Conservation (phyloP, 768 basidiomycete genomes). For the Pleurotus tuber-regium region DNA sequence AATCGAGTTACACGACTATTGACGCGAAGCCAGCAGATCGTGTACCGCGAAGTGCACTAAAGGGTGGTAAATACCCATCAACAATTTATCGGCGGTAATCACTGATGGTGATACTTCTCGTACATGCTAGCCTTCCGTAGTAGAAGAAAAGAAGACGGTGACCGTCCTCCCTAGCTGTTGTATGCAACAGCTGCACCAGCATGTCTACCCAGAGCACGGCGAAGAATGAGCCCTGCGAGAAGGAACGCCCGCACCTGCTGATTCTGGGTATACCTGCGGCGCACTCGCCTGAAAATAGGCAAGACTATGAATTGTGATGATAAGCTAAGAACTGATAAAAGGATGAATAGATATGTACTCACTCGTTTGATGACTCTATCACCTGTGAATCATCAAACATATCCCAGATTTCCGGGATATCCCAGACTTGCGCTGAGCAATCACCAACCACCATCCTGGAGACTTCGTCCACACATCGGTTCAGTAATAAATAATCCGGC, state of each 20-base stretch:
- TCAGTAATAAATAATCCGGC: too few species aligned
- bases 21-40: slow-evolving; percentile 15
- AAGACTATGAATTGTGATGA: not conserved
- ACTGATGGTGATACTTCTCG: not conserved
- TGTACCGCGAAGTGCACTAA: slow-evolving; percentile 72
- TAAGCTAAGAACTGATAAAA: too few species aligned
- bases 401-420: too few species aligned
- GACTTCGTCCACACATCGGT: too few species aligned
- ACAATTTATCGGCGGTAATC: not conserved
- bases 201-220: not conserved
- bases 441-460: too few species aligned
- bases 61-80: slow-evolving; percentile 34
- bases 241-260: not conserved
- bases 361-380: too few species aligned
- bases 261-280: not conserved
- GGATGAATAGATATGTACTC: too few species aligned
- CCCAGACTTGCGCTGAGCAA: too few species aligned
- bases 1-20: slow-evolving; percentile 53
- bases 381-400: too few species aligned
- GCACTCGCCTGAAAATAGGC: not conserved
- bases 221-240: not conserved
- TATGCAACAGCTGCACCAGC: not conserved
- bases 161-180: not conserved
- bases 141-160: not conserved
- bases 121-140: not conserved